A percentile compares a stretch with the other conserved stretches of the same genome.
Evolutionary conservation across 1,284 basidiomycete species (phyloP).

Genomic region (Ustilago cynodontis): DNA sequence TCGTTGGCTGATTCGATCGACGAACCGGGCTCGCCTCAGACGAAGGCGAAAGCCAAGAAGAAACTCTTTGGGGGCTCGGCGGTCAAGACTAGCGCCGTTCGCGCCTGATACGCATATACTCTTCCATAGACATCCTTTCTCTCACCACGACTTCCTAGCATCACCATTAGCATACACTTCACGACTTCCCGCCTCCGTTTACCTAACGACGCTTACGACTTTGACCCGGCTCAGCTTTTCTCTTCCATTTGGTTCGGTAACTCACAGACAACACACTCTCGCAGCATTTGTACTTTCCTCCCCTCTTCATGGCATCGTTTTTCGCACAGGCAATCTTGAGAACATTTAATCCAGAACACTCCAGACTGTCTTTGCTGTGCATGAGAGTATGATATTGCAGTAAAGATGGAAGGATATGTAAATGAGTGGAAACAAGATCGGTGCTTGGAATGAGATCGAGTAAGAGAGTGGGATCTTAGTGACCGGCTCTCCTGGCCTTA

Average conservation of each 20-base stretch:
- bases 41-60: slow-evolving; percentile 44
- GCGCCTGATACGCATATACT: slow-evolving; percentile 9
- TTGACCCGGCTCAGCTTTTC: neutral
- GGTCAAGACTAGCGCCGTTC: slow-evolving; percentile 39
- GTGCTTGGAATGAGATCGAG: neutral
- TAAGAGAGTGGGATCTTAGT: slow-evolving; percentile 9
- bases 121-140: neutral
- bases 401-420: slow-evolving; percentile 1
- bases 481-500: slow-evolving; percentile 40
- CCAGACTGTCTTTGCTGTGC: neutral
- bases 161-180: neutral
- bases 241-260: neutral
- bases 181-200: neutral
- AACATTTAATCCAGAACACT: neutral
- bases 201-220: slow-evolving; percentile 14
- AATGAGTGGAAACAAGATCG: neutral
- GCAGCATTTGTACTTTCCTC: slow-evolving; percentile 28
- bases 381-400: slow-evolving; percentile 4
- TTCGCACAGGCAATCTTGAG: neutral
- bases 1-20: slow-evolving; percentile 28
- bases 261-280: neutral
- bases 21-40: slow-evolving; percentile 14
- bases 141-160: neutral
- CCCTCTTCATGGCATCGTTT: slow-evolving; percentile 14
- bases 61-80: slow-evolving; percentile 50